Base-by-base conservation (phyloP, 2,329 filamentous ascomycete genomes). In the Rachicladosporium sp. region DNA sequence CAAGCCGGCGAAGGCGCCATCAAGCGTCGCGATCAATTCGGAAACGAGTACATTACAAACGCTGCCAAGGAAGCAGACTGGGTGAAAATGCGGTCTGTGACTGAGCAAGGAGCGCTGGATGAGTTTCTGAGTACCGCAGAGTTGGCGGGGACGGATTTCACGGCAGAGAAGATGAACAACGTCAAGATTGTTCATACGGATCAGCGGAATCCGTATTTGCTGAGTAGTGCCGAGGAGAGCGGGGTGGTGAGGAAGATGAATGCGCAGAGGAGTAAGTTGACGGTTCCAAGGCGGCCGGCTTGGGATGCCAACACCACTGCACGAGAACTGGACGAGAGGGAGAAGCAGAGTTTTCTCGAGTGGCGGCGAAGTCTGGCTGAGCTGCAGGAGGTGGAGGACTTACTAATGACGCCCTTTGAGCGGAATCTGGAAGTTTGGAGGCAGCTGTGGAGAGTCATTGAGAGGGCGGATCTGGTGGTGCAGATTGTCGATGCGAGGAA, bases 81-180 rank as follows among this genome's bases (percentile, higher is more conserved):
- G 87, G 86, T 96, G 58, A 98, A 96, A 71, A 96, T 98, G 91
- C 86, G 89, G 68, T 94, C 86, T 61, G 84, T 98, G 51, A 98
- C 91, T 4, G 86, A 98, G 69, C 91, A 98, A 65, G 88, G 82
- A 50, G 88, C 88, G 33, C 77, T 98, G 46, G 91, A 98, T 62
- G 91, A 98, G 63, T 98, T 98, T 62, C 69, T 98, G 48, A 84
- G 82, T 42, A 98, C 91, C 2, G 93, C 91, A 47, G 88, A 96
- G 66, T 70, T 98, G 51, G 91, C 91, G n/a, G 89, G 87, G 49
- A 98, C 91, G 50, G 91, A 98, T 60, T 98, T 98, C 63, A 96
- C 89, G 1, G 93, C 91, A 21, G 88, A 96, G 69, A 96, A 96
- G 73, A 83, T 93, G 76, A 96, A 89, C 66, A 96, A 93, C 58